phyloP scores from a whole-genome alignment of 179 eudicot species.

The Heliamphora ciliata region DNA sequence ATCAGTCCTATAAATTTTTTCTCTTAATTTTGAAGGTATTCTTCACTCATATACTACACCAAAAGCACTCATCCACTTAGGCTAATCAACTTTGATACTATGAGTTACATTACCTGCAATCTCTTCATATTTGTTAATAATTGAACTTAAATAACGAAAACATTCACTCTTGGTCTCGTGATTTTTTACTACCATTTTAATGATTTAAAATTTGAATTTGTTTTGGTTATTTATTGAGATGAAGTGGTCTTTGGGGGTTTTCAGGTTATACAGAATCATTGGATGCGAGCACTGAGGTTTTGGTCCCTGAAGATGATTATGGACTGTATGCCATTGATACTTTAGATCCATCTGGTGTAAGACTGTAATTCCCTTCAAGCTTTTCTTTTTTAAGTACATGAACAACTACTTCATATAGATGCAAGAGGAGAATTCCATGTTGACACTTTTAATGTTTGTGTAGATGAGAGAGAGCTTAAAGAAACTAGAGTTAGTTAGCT shows the following conservation, averaged over 20 bases:
- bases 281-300: slow-evolving; percentile 58
- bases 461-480: no score
- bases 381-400: neutral
- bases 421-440: neutral
- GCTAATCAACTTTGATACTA: no score
- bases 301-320: slow-evolving; percentile 84
- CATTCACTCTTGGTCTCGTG: neutral
- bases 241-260: slow-evolving; percentile 9
- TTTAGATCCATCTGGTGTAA: slow-evolving; percentile 84
- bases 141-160: no score
- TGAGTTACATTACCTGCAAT: no score
- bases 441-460: neutral
- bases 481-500: neutral
- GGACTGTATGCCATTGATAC: slow-evolving; percentile 96
- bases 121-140: no score
- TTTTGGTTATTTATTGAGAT: neutral
- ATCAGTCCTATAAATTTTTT: no score
- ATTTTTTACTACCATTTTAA: neutral
- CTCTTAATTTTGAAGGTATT: no score
- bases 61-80: no score
- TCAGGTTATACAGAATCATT: slow-evolving; percentile 80
- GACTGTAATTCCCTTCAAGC: slow-evolving; percentile 13
- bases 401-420: neutral
- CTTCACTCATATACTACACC: no score
- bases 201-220: neutral